Base-by-base conservation (phyloP, 2,329 filamentous ascomycete species). In the Diaporthe sp. region DNA sequence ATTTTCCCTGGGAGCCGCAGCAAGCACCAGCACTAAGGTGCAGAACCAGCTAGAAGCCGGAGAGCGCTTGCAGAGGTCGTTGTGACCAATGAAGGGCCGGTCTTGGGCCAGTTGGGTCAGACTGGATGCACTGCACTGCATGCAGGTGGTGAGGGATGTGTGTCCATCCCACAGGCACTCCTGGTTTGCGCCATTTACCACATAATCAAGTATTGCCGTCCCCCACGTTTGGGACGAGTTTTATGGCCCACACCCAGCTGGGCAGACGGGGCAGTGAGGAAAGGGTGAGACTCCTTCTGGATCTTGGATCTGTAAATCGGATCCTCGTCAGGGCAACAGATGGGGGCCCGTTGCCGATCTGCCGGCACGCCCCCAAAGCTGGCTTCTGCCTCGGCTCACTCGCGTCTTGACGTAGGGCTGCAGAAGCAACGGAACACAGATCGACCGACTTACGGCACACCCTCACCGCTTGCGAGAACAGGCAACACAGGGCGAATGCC, bases 111-210 rank as follows among this genome's bases (percentile, higher is more conserved):
- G 65, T 70, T 55, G 49, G 65, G 65, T 70, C 65, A 70, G 65
- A 70, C 65, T 37, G 37, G 65, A 53, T 31, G 31, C 31, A 39
- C 55, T 31, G 65, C 65, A 55, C 46, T 42, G 49, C 49, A 70
- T 70, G 46, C 46, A 68, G 25, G 46, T 55, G 49, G 34, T 70
- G 22, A 22, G n/a, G 34, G 34, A 42, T 39, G 34, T 42, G 62
- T 51, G 9, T 13, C n/a, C 44, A 51, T 70, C 65, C 65, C 65
- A 39, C 65, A 70, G 65, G 65, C 65, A 70, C 65, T 70, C 65
- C 65, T 70, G 46, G 65, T 42, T 31, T 70, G 65, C 65, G 65
- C 65, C 65, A 70, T 70, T 70, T 68, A 68, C 65, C 65, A 70
- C 31, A 55, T 13, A 37, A n/a, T 22, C 19, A 28, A 51, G 22